Conservation (phyloP, 2,329 filamentous ascomycete species). For the Plectosphaerella plurivora region DNA sequence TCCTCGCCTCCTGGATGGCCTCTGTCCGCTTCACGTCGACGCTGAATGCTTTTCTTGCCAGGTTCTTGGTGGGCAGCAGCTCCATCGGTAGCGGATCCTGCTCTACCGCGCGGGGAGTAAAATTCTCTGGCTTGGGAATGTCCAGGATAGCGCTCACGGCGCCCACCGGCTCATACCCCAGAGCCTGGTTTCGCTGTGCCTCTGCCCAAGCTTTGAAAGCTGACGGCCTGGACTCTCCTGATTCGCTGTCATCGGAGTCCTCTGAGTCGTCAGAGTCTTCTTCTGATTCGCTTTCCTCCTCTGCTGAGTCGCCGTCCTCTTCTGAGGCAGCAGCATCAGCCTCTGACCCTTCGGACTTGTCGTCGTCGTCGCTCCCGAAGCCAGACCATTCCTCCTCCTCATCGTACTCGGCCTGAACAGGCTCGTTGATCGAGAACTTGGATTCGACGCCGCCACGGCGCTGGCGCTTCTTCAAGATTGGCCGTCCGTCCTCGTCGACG, state of each 20-base stretch:
- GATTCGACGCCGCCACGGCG: conserved; percentile 60
- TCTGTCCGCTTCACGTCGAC: conserved; percentile 65
- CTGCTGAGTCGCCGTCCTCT: conserved; percentile 15
- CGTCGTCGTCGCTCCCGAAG: conserved; percentile 15
- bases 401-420: conserved; percentile 24
- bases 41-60: conserved; percentile 68
- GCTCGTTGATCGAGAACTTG: conserved; percentile 41
- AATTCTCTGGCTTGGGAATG: conserved; percentile 56
- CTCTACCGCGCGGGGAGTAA: conserved; percentile 63
- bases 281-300: conserved; percentile 23
- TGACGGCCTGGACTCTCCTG: conserved; percentile 38
- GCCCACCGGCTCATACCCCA: conserved; percentile 57
- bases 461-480: conserved; percentile 79
- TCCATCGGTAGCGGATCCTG: conserved; percentile 67
- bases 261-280: conserved; percentile 26
- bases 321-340: not conserved
- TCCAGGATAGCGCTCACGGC: conserved; percentile 36
- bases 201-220: conserved; percentile 95
- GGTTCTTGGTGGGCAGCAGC: conserved; percentile 55
- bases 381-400: conserved; percentile 19
- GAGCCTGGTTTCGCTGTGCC: conserved; percentile 76
- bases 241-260: conserved; percentile 22
- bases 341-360: not conserved
- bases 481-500: conserved; percentile 71
- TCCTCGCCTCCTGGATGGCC: conserved; percentile 72